Evolutionary conservation across 352 stramenopile genomes (phyloP), one percentile per base, ranked within the genome.

Genomic region (Aphanomyces invadans): DNA sequence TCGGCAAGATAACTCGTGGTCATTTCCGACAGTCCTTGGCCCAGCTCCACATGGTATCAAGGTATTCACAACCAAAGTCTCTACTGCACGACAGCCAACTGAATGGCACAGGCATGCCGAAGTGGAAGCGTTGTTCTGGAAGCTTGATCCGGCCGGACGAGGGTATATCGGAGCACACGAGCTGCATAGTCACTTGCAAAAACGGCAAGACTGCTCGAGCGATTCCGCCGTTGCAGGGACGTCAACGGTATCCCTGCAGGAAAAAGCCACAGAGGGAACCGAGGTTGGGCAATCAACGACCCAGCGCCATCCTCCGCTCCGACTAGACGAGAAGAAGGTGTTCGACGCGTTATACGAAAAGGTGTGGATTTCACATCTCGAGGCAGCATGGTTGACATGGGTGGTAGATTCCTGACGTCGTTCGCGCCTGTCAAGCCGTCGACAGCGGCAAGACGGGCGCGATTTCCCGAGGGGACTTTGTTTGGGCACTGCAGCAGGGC

Each of bases 1-100:
- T 89, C 39, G 77, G 79, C 0, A 73, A 78, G 32, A 86, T 91
- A 70, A 87, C 83, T 7, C 70, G 83, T 2, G 83, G 83, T 1
- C 75, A 89, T 72, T 81, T 91, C 28, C 79, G 83, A 0, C 80
- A 91, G 61, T 82, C 78, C n/a, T 74, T 91, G 3, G 81, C 81
- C 42, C 78, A 90, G 33, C 46, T 91, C 7, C 79, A 81, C 15
- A 61, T 90, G 1, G 48, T 89, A 5, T 74, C 79, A 7, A n/a
- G n/a, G n/a, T n/a, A n/a, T n/a, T n/a, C n/a, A n/a, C n/a, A n/a
- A n/a, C n/a, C n/a, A n/a, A n/a, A n/a, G n/a, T n/a, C n/a, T n/a
- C n/a, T n/a, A n/a, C n/a, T n/a, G n/a, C n/a, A n/a, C n/a, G n/a
- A n/a, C n/a, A n/a, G n/a, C n/a, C n/a, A n/a, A n/a, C n/a, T n/a